Evolutionary conservation across 2,329 filamentous ascomycete genomes (phyloP), one percentile per base, ranked within the genome.

Genomic region (Fusarium oxysporum): DNA sequence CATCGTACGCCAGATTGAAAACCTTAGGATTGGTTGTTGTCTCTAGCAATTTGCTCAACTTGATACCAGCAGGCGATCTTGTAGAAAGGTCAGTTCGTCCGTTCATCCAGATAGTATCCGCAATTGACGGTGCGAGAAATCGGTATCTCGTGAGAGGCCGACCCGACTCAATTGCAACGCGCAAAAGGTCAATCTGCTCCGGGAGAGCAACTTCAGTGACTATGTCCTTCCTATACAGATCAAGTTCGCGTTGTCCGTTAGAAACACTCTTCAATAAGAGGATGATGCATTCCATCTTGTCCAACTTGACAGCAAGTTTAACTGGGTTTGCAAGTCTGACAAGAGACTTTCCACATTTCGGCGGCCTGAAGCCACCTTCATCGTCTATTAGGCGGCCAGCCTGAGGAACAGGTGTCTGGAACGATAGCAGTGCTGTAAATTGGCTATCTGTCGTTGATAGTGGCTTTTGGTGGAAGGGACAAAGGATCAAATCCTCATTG

Each of bases 181-280:
- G 43, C 1, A 66, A 32, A 19, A 10, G 40, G 2, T 17, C 28
- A 6, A 6, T 66, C 5, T 11, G 43, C 33, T n/a, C 17, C 0
- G 16, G 61, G 32, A 61, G 43, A 16, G 17, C 6, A 2, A 19
- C 23, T n/a, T 47, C n/a, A 7, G 19, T 8, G 25, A 66, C 17
- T 2, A 66, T 40, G 3, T 65, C 43, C 3, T 11, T 5, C 12
- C 8, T 9, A 3, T 40, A 7, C 16, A 56, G 3, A 3, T 21
- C 14, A n/a, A 25, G 25, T 21, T 57, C 23, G 1, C 14, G 8
- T 6, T 21, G 11, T 1, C 14, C 4, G 2, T 1, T 4, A 2
- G 43, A 16, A 6, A 59, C 8, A 5, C 19, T 59, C 9, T 59
- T 17, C 5, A 66, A n/a, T 1, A 66, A 2, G 3, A 66, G 13